A percentile compares a stretch with the other conserved stretches of the same genome.
These are phyloP conservation scores for Chaetomiaceae sp. DNA, from an alignment of 2,329 filamentous ascomycete species.

Conservation along the genomic window DNA sequence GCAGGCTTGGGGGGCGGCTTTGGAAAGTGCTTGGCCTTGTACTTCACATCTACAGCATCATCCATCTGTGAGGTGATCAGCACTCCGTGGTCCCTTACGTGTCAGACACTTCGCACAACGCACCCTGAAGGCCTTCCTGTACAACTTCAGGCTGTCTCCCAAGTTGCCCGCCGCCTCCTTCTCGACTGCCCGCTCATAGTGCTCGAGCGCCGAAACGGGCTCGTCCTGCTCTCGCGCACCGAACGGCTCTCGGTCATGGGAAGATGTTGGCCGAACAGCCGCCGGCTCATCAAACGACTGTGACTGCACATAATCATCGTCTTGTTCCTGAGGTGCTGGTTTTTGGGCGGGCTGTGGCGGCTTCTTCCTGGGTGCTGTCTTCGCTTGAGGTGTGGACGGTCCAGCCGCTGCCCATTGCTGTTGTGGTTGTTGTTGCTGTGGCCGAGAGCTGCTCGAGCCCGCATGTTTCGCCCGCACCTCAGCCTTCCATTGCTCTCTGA, in stretches of 20 bases:
- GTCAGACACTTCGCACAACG: slow-evolving; percentile 21
- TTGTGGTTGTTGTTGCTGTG: slow-evolving; percentile 10
- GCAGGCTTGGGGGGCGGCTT: slow-evolving; percentile 47
- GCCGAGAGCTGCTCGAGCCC: slow-evolving; percentile 7
- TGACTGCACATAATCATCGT: slow-evolving; percentile 34
- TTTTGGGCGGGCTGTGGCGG: slow-evolving; percentile 25
- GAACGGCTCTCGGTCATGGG: slow-evolving; percentile 27
- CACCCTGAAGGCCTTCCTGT: slow-evolving; percentile 85
- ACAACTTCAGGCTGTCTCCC: slow-evolving; percentile 82
- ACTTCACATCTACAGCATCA: slow-evolving; percentile 73
- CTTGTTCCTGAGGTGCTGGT: slow-evolving; percentile 22
- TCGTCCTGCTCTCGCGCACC: slow-evolving; percentile 33
- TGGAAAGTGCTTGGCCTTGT: slow-evolving; percentile 89
- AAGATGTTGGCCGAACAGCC: slow-evolving; percentile 11
- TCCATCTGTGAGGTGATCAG: slow-evolving; percentile 59
- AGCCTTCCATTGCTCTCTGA: slow-evolving; percentile 79
- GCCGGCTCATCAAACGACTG: slow-evolving; percentile 36
- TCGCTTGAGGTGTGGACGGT: slow-evolving; percentile 8
- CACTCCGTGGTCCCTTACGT: not conserved
- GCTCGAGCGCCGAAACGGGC: slow-evolving; percentile 76
- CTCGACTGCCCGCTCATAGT: slow-evolving; percentile 88
- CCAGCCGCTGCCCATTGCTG: slow-evolving; percentile 9
- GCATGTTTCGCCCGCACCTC: slow-evolving; percentile 56
- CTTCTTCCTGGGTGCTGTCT: slow-evolving; percentile 7
- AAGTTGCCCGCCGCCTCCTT: slow-evolving; percentile 80